Evolutionary conservation across 805 yeast species (phyloP), one percentile per base, ranked within the genome.

Genomic region (Ogataea neopini): DNA sequence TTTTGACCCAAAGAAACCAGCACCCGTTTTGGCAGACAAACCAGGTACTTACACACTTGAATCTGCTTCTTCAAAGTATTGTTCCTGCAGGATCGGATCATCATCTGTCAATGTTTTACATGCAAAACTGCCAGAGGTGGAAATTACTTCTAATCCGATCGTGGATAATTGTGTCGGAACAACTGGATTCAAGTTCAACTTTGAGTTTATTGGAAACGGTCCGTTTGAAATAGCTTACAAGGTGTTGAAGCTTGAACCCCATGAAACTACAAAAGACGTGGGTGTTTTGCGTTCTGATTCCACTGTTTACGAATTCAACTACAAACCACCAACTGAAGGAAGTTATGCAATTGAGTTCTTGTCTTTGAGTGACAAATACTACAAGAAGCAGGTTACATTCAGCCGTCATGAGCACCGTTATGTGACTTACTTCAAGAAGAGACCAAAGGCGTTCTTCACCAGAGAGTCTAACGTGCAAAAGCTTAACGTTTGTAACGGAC

Each of bases 131-230:
- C 79, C 78, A 3, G 73, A 76, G 1, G 69, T 75, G 15, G 60
- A 61, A 2, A 72, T 80, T 13, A 38, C 55, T 1, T 80, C 89
- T 1, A 71, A 71, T 11, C 81, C 92, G 2, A 80, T 92, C 2
- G 72, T 81, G 20, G 98, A 92, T 59, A 80, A 85, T 41, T 94
- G 99, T 70, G 86, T 94, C 25, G 99, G 99, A 0, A 88, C 90
- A 38, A 83, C 89, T 7, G 99, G 97, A 0, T 80, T 74, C 56
- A 71, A 72, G 19, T 81, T 90, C 49, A 73, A 76, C 26, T 89
- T 88, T 51, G 87, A 84, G 43, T 73, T 91, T 48, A 66, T 75
- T 4, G 98, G 99, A 14, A 79, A 83, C 23, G 86, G 96, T 0
- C 97, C 98, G 1, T 94, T 86, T 68, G 75, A 75, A 45, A 74